phyloP scores from a whole-genome alignment of 2,329 filamentous ascomycete genomes.

The Huntiella decipiens region DNA sequence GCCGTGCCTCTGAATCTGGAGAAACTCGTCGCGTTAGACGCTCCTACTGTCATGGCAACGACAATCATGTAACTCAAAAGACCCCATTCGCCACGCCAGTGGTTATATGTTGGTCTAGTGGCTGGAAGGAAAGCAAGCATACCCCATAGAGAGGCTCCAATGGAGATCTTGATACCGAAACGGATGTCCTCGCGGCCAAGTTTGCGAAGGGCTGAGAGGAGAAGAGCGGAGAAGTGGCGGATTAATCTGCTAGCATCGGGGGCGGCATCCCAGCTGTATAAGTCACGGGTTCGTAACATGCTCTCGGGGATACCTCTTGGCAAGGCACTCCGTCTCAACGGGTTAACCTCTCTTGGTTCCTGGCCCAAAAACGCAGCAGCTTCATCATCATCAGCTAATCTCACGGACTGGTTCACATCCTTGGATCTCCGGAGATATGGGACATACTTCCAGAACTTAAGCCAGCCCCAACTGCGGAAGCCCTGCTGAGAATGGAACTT shows the following conservation, averaged over 20 bases:
- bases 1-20: slow-evolving; percentile 75
- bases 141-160: slow-evolving; percentile 75
- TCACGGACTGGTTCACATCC: slow-evolving; percentile 1
- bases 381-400: slow-evolving; percentile 8
- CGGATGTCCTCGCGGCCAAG: slow-evolving; percentile 37
- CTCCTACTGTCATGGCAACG: slow-evolving; percentile 91
- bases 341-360: slow-evolving; percentile 7
- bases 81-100: slow-evolving; percentile 94
- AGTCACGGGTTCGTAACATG: slow-evolving; percentile 33
- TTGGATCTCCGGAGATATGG: slow-evolving; percentile 12
- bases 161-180: slow-evolving; percentile 84
- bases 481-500: slow-evolving; percentile 10
- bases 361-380: slow-evolving; percentile 4
- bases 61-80: slow-evolving; percentile 95
- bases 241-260: slow-evolving; percentile 26
- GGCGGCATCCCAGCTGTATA: slow-evolving; percentile 36
- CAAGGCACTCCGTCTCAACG: slow-evolving; percentile 20
- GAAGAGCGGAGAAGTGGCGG: slow-evolving; percentile 25
- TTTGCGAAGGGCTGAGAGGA: slow-evolving; percentile 28
- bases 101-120: slow-evolving; percentile 62
- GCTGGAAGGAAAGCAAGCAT: slow-evolving; percentile 67
- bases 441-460: slow-evolving; percentile 52
- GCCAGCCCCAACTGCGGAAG: slow-evolving; percentile 70
- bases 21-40: slow-evolving; percentile 80
- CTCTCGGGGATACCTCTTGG: slow-evolving; percentile 36